Base-by-base conservation (phyloP, 768 basidiomycete species). In the Fibroporia radiculosa region DNA sequence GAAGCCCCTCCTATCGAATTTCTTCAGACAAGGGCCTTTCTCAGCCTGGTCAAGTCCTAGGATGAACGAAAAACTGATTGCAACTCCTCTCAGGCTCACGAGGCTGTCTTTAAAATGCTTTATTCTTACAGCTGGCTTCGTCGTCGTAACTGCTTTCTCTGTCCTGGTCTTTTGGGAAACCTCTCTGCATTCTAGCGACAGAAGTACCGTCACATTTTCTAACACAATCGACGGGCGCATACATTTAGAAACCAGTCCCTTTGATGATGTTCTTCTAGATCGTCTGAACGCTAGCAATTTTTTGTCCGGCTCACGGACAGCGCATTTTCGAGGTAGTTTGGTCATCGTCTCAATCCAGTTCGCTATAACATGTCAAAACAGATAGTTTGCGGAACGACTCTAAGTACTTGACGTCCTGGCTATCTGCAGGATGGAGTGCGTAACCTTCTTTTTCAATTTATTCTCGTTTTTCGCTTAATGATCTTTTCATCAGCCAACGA, bases 371-470 rank as follows among this genome's bases (percentile, higher is more conserved):
- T 20, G 13, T 29, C 5, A 28, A 4, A 10, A 33, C 37, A 54
- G 83, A 82, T 49, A 83, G 82, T 49, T 61, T 85, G 22, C 69
- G 68, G 12, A 62, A 72, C 14, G 73, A 81, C 47, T 62, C 65
- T 2, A 69, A 77, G 45, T 85, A 84, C 49, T 71, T 85, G 44
- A 78, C 81, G 1, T 80, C 80, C 6, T 85, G 80, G 78, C 65
- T 78, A 32, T 75, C 77, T 22, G 80, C 82, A 14, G 83, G 83
- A 19, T 85, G 80, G 79, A 83, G 60, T 62, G 26, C 37, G 60
- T 57, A 3, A 7, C n/a, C n/a, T n/a, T n/a, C n/a, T n/a, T n/a
- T n/a, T n/a, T n/a, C 12, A n/a, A 12, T 19, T 6, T 29, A 18
- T 18, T 16, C 20, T 23, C 27, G 13, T 40, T 18, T 16, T 10